Evolutionary conservation across 371 early-diverging fungal genomes (phyloP).

Genomic region (Catenaria anguillulae): DNA sequence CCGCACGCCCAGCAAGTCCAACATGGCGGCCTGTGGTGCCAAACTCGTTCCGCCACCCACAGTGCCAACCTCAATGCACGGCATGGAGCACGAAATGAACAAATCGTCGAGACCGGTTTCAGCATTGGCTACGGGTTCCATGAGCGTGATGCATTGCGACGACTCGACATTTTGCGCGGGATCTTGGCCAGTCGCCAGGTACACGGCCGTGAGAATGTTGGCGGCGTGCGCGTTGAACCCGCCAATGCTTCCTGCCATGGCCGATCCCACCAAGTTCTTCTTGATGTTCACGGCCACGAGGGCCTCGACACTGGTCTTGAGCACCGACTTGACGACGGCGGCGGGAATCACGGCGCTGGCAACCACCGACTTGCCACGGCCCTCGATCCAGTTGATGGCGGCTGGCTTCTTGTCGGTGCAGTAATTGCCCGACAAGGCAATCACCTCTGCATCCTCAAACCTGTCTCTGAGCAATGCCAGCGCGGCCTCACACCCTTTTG

Average conservation of each 20-base stretch:
- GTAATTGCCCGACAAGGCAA: constrained; percentile 82
- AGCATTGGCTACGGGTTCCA: constrained; percentile 56
- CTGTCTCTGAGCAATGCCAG: constrained; percentile 37
- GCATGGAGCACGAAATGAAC: constrained; percentile 84
- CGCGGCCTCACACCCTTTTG: constrained; percentile 82
- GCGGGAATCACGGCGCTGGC: constrained; percentile 75
- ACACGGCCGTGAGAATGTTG: constrained; percentile 89
- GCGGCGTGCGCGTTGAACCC: constrained; percentile 96
- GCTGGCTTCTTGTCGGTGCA: constrained; percentile 97
- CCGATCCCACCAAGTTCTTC: constrained; percentile 87
- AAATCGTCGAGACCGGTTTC: constrained; percentile 46
- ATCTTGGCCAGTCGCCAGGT: constrained; percentile 90
- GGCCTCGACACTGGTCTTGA: constrained; percentile 72
- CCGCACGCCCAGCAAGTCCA: constrained; percentile 77
- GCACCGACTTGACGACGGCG: constrained; percentile 55
- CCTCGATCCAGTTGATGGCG: constrained; percentile 94
- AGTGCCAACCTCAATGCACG: constrained; percentile 89
- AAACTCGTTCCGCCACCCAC: constrained; percentile 90
- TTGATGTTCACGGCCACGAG: constrained; percentile 64
- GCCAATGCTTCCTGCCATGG: constrained; percentile 88
- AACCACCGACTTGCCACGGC: constrained; percentile 90
- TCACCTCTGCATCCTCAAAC: constrained; percentile 63
- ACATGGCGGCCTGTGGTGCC: constrained; percentile 71
- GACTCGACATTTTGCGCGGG: constrained; percentile 94
- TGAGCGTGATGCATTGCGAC: constrained; percentile 85